Percentiles rank a stretch among this genome's conserved stretches.
Evolutionary conservation across 305 asterid genomes (phyloP).

Genomic region (Solanum hybrid): DNA sequence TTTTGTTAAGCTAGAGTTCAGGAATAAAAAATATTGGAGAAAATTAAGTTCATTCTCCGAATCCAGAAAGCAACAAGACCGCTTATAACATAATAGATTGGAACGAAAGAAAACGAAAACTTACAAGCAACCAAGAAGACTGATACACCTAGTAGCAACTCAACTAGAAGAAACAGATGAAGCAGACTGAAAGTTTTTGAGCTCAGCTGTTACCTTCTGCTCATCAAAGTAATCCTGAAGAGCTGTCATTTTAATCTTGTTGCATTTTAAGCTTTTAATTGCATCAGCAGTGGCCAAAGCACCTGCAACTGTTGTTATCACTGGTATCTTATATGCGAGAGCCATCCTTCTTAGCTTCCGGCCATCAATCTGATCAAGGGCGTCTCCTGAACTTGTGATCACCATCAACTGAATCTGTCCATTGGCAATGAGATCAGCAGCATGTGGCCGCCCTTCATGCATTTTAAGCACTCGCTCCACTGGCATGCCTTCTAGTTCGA

Average conservation of each 20-base stretch:
- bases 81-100: not conserved
- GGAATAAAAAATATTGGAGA: not conserved
- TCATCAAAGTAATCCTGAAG: slow-evolving; percentile 73
- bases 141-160: slow-evolving; percentile 6
- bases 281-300: slow-evolving; percentile 95
- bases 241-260: slow-evolving; percentile 70
- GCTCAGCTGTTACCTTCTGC: slow-evolving; percentile 18
- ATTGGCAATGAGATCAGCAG: slow-evolving; percentile 78
- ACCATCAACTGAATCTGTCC: slow-evolving; percentile 84
- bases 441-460: slow-evolving; percentile 92
- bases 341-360: slow-evolving; percentile 88
- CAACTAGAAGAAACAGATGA: slow-evolving; percentile 22
- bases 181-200: slow-evolving; percentile 31
- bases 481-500: slow-evolving; percentile 51
- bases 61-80: not conserved
- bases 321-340: slow-evolving; percentile 77
- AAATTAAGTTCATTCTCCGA: not conserved
- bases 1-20: not conserved
- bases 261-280: slow-evolving; percentile 68
- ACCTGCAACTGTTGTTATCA: slow-evolving; percentile 81
- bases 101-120: not conserved
- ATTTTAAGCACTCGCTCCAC: slow-evolving; percentile 77
- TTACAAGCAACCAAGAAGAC: not conserved
- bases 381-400: slow-evolving; percentile 83
- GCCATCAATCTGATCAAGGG: slow-evolving; percentile 84